Conservation (phyloP, 306 rosid species). For the Cucurbita maxima region DNA sequence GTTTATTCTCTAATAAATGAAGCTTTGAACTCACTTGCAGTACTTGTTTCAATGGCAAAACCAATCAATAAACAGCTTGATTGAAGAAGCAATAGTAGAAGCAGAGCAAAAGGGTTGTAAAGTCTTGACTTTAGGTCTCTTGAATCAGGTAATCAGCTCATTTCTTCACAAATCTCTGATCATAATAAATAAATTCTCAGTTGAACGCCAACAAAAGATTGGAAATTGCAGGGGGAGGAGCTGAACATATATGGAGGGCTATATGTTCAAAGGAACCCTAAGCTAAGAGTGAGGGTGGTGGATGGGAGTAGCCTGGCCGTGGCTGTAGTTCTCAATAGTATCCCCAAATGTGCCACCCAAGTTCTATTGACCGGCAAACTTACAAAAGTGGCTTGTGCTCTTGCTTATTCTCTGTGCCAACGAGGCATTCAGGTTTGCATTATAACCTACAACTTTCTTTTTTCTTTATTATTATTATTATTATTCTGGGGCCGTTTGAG, state of each 20-base stretch:
- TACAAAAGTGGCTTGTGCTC: slow-evolving; percentile 51
- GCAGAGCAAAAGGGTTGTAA: slow-evolving; percentile 25
- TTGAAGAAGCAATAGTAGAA: slow-evolving; percentile 21
- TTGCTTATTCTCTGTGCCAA: slow-evolving; percentile 34
- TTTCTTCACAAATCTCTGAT: background rate
- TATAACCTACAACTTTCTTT: background rate
- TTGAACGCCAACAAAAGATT: no score
- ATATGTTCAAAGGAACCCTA: slow-evolving; percentile 31
- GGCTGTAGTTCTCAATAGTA: slow-evolving; percentile 34
- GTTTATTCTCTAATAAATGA: background rate
- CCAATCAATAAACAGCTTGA: slow-evolving; percentile 15
- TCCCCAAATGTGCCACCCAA: slow-evolving; percentile 49
- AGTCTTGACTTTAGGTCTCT: slow-evolving; percentile 26
- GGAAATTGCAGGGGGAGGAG: slow-evolving; percentile 30
- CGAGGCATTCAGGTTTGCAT: slow-evolving; percentile 36
- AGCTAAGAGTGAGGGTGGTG: slow-evolving; percentile 45
- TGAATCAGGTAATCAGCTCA: slow-evolving; percentile 18
- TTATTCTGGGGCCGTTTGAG: no score
- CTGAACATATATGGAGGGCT: slow-evolving; percentile 46
- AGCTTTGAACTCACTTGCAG: slow-evolving; percentile 9
- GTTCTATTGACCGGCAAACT: slow-evolving; percentile 50
- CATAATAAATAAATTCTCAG: no score
- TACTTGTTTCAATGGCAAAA: slow-evolving; percentile 15
- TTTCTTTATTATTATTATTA: no score
- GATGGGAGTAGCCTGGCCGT: slow-evolving; percentile 63